A percentile compares a stretch with the other conserved stretches of the same genome.
phyloP scores from a whole-genome alignment of 1,284 basidiomycete genomes.

The Tilletia caries region DNA sequence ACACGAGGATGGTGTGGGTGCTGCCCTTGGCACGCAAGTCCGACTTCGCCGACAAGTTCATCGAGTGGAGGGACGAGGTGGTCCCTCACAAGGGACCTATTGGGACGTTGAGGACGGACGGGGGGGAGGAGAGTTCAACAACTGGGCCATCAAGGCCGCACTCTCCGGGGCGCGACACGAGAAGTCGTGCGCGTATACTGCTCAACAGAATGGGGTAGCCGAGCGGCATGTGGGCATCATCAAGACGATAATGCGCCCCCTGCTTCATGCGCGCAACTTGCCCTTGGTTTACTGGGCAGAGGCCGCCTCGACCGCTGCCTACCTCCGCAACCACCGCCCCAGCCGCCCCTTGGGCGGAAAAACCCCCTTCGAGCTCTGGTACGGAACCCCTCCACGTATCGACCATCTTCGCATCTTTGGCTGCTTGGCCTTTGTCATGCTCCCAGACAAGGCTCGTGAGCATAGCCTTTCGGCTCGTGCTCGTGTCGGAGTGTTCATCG shows the following conservation, averaged over 20 bases:
- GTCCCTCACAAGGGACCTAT: neutral
- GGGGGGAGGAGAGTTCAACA: conserved; percentile 3
- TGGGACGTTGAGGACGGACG: neutral
- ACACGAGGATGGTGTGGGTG: conserved; percentile 1
- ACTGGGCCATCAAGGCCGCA: neutral
- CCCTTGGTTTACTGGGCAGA: conserved; percentile 1
- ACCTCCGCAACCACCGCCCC: conserved; percentile 7
- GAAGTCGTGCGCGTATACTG: neutral
- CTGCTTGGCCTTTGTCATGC: conserved; percentile 7
- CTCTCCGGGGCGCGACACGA: conserved; percentile 1
- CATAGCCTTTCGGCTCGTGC: neutral
- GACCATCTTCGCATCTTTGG: conserved; percentile 10
- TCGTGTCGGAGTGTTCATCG: conserved; percentile 4
- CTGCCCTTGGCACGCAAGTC: neutral
- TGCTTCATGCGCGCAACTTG: neutral
- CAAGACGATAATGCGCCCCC: neutral
- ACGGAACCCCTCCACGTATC: neutral
- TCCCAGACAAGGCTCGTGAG: neutral
- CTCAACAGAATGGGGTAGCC: conserved; percentile 13
- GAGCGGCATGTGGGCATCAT: neutral
- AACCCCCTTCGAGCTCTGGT: conserved; percentile 11
- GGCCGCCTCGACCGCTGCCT: neutral
- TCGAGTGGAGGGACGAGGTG: conserved; percentile 4
- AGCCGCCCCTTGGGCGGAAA: neutral
- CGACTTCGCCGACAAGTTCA: neutral